Evolutionary conservation across 345 rosid species (phyloP).

Genomic region (Arabidopsis thaliana): DNA sequence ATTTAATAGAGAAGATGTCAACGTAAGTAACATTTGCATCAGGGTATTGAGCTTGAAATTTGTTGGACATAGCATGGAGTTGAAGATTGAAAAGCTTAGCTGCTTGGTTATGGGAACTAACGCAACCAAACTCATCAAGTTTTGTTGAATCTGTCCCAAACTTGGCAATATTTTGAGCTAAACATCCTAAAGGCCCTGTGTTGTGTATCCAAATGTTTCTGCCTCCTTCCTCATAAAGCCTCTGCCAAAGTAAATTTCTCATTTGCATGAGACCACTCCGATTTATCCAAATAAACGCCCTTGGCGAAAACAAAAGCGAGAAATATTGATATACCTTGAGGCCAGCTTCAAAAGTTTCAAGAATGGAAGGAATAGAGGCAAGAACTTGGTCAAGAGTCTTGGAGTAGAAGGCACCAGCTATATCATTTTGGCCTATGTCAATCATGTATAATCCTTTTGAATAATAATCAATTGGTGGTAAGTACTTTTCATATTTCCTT

Average conservation of each 20-base stretch:
- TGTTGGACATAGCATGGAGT: conserved; percentile 74
- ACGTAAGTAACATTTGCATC: conserved; percentile 75
- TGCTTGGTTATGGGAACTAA: conserved; percentile 80
- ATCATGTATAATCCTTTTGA: conserved; percentile 78
- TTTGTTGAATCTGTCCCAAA: conserved; percentile 83
- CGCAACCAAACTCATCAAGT: conserved; percentile 88
- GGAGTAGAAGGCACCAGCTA: conserved; percentile 95
- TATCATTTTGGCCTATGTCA: conserved; percentile 96
- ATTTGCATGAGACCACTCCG: not conserved
- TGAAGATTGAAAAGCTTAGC: conserved; percentile 87
- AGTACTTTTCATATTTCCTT: conserved; percentile 56
- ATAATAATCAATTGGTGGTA: conserved; percentile 74
- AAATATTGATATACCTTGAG: conserved; percentile 50
- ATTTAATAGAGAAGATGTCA: conserved; percentile 82
- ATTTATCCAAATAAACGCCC: not conserved
- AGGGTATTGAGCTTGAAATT: conserved; percentile 64
- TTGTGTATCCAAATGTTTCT: conserved; percentile 95
- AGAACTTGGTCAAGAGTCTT: conserved; percentile 80
- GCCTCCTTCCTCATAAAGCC: conserved; percentile 79
- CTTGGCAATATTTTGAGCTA: conserved; percentile 83
- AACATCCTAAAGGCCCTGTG: conserved; percentile 96
- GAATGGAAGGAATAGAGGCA: conserved; percentile 70
- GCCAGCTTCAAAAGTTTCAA: conserved; percentile 75
- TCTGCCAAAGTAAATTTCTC: conserved; percentile 45
- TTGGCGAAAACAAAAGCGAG: not conserved